These are phyloP conservation scores for Mycena haematopus DNA, from an alignment of 768 basidiomycete genomes.

Conservation along the genomic window DNA sequence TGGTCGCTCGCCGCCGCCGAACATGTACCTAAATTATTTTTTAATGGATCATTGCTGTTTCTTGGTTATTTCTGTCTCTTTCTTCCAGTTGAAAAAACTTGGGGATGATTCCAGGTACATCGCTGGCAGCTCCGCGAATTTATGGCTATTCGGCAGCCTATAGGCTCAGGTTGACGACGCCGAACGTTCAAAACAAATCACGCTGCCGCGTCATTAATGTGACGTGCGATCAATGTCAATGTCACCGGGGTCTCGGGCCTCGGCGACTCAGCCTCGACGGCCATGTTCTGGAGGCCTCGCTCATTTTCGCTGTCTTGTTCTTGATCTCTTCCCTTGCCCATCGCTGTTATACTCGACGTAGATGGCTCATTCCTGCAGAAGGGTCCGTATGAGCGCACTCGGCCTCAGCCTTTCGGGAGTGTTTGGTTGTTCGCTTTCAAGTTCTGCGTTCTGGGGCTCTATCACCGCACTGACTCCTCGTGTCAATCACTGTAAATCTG, in stretches of 20 bases:
- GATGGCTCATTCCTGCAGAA: neutral
- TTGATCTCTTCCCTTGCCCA: neutral
- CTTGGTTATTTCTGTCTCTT: too few relatives aligned
- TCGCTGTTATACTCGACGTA: neutral
- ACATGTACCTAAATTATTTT: neutral
- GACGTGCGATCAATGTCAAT: constrained; percentile 2
- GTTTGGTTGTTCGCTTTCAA: neutral
- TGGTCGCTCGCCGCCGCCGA: too few relatives aligned
- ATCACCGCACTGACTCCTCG: constrained; percentile 15
- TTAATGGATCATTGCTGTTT: neutral
- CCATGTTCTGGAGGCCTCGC: neutral
- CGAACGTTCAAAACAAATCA: neutral
- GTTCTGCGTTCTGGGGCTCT: neutral
- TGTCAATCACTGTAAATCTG: constrained; percentile 20
- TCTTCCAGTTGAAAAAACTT: too few relatives aligned
- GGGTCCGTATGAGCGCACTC: neutral
- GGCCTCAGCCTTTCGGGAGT: neutral
- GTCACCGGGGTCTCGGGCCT: neutral
- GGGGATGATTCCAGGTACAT: too few relatives aligned
- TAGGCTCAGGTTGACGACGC: neutral
- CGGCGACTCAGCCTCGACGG: too few relatives aligned
- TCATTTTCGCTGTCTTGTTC: neutral
- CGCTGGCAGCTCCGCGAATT: neutral
- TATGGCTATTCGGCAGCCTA: neutral
- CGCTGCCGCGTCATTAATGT: neutral